Evolutionary conservation across 2,329 filamentous ascomycete genomes (phyloP), one percentile per base, ranked within the genome.

Genomic region (Fusarium circinatum): DNA sequence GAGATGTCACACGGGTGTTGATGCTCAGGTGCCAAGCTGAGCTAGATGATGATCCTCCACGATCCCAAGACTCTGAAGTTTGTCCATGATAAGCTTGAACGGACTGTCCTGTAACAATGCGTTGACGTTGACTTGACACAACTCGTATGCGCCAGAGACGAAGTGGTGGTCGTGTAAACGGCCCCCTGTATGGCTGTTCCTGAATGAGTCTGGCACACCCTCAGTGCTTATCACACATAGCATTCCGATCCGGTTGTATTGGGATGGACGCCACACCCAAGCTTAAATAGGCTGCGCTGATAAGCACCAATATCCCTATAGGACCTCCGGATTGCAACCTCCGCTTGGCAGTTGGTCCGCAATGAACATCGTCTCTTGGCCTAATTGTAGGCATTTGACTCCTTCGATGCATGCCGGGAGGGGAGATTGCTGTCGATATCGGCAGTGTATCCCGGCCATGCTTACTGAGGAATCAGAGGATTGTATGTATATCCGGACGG

Each of bases 261-360:
- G n/a, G 59, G 63, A 64, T 57, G 60, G 60, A 75, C 71, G 71
- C 74, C 74, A 74, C 71, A 65, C 61, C 55, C 63, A 70, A 60
- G 70, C 62, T 65, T 68, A 72, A 74, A 75, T 61, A 61, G 71
- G 60, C 60, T 69, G 64, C 58, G 65, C 76, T 76, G 76, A 78
- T 78, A 78, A 78, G 75, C 65, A 66, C 70, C 47, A 38, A 65
- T 66, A 62, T 47, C 68, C 67, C 60, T 55, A 75, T 58, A 78
- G 76, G 72, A 54, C 64, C 70, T 58, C 47, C 36, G 57, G 38
- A 62, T 63, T 49, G 26, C 52, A 44, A 42, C 41, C 63, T 70
- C 42, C 61, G 60, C 75, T 77, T 78, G 75, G 70, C 75, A 59
- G 59, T 68, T 74, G 62, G 56, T 26, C 64, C 66, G 62, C 52